Evolutionary conservation across 176 grass and related monocot genomes (phyloP).

Genomic region (Oryza rufipogon): DNA sequence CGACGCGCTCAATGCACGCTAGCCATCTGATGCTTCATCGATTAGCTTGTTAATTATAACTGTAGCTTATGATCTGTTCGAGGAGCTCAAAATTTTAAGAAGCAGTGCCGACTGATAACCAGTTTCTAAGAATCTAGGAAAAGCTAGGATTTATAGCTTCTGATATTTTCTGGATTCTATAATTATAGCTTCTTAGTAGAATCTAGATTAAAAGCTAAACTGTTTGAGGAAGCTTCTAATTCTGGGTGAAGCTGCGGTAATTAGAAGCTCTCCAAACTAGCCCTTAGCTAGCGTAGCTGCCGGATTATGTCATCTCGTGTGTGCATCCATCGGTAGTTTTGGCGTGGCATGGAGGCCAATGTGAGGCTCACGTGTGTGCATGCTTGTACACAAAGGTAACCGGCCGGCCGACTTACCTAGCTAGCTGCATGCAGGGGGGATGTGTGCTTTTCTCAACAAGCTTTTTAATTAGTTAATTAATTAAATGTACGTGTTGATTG

Average conservation of each 20-base stretch:
- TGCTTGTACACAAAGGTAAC: constrained; percentile 30
- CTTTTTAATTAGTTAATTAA: neutral
- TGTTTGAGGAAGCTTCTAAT: too few relatives aligned
- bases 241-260: too few relatives aligned
- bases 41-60: neutral
- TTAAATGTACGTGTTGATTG: neutral
- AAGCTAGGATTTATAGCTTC: too few relatives aligned
- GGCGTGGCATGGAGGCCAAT: neutral
- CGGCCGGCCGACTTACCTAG: neutral
- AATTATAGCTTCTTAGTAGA: too few relatives aligned
- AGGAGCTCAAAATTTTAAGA: too few relatives aligned
- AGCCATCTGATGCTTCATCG: constrained; percentile 12
- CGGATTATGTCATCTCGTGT: neutral
- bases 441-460: neutral
- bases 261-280: too few relatives aligned
- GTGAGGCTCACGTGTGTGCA: constrained; percentile 19
- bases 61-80: neutral
- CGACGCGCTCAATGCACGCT: constrained; percentile 6
- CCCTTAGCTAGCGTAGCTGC: neutral
- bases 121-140: too few relatives aligned
- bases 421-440: too few relatives aligned
- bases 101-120: too few relatives aligned
- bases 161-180: too few relatives aligned
- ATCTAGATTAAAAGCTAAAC: too few relatives aligned
- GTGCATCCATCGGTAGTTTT: neutral